A percentile compares a stretch with the other conserved stretches of the same genome.
Conservation (phyloP, 176 grass and related monocot genomes). For the Musa schizocarpa region DNA sequence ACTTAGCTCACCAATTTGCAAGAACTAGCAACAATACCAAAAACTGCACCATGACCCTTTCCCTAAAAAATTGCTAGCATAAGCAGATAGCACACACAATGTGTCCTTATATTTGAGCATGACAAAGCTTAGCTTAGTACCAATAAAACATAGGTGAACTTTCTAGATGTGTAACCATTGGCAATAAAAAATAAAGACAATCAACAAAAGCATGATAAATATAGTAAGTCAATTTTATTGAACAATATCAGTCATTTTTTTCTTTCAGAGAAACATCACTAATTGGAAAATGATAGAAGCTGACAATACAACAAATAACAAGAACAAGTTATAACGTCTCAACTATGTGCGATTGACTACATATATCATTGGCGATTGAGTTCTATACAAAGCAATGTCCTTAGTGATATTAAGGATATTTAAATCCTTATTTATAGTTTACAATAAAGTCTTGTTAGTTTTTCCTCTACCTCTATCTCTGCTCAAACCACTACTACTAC, state of each 20-base stretch:
- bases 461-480: too few relatives aligned
- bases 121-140: not conserved
- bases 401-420: too few relatives aligned
- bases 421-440: too few relatives aligned
- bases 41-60: not conserved
- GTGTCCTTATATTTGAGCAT: not conserved
- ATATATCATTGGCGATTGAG: too few relatives aligned
- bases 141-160: not conserved
- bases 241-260: not conserved
- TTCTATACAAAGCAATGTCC: too few relatives aligned
- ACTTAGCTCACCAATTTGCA: not conserved
- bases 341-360: too few relatives aligned
- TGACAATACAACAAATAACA: too few relatives aligned
- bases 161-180: not conserved
- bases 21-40: not conserved
- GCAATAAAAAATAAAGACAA: not conserved
- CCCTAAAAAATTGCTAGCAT: too few relatives aligned
- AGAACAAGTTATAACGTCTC: too few relatives aligned
- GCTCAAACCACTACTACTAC: too few relatives aligned
- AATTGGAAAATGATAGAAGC: not conserved
- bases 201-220: not conserved
- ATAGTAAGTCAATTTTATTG: not conserved
- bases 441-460: too few relatives aligned
- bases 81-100: too few relatives aligned
- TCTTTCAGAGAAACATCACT: not conserved